Conservation (phyloP, 768 basidiomycete species). For the Lactarius evosmus region DNA sequence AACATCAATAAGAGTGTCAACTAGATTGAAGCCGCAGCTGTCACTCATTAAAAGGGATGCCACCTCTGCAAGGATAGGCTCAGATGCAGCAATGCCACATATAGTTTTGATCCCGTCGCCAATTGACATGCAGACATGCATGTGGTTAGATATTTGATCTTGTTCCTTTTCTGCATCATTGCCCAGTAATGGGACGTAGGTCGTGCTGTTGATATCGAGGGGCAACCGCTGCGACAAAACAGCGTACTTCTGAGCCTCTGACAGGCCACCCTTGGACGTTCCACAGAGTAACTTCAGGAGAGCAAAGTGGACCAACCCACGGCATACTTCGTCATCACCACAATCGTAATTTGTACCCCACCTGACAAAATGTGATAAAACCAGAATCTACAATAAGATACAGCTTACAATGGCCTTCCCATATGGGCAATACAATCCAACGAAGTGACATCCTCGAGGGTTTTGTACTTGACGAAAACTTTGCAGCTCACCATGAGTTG, state of each 20-base stretch:
- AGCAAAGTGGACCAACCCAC: neutral
- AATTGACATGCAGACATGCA: neutral
- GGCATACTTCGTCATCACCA: neutral
- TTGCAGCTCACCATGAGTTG: neutral
- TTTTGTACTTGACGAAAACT: neutral
- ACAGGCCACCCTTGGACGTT: neutral
- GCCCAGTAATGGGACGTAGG: neutral
- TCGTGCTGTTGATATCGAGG: neutral
- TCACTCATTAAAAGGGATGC: neutral
- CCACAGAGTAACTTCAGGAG: too few relatives aligned
- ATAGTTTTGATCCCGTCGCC: neutral
- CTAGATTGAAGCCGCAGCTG: neutral
- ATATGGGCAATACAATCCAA: neutral
- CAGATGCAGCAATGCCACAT: neutral
- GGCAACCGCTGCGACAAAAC: neutral
- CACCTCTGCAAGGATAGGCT: neutral
- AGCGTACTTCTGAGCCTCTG: neutral
- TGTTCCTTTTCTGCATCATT: neutral
- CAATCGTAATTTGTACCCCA: neutral
- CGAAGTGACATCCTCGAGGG: neutral
- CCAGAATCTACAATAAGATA: too few relatives aligned
- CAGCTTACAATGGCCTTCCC: neutral
- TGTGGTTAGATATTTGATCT: slow-evolving; percentile 2
- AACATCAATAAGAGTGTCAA: neutral
- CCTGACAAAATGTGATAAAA: neutral